Evolutionary conservation across 192 early-diverging fungal species (phyloP).

Genomic region (Mortierella hygrophila): DNA sequence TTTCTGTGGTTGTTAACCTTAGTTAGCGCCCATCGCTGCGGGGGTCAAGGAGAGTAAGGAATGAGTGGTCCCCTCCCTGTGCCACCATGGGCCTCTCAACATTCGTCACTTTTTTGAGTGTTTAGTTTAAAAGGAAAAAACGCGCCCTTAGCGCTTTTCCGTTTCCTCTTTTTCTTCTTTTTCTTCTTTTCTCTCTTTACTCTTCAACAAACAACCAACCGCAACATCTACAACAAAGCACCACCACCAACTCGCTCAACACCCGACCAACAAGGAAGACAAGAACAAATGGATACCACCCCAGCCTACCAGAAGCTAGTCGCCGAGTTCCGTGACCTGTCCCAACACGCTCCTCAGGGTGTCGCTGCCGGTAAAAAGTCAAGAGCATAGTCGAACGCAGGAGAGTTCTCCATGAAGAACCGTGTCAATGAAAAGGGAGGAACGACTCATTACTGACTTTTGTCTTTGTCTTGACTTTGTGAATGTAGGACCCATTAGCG

Average conservation of each 20-base stretch:
- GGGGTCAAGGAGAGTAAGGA: background rate
- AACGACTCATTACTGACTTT: background rate
- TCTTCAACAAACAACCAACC: background rate
- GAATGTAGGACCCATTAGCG: slow-evolving; percentile 76
- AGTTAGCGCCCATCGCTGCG: background rate
- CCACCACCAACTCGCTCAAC: background rate
- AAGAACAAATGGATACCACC: slow-evolving; percentile 20
- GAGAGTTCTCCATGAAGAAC: no score
- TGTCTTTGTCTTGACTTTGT: background rate
- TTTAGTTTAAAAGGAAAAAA: background rate
- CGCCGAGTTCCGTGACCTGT: slow-evolving; percentile 94
- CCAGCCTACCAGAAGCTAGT: slow-evolving; percentile 90
- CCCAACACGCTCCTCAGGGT: slow-evolving; percentile 90
- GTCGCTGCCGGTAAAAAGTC: slow-evolving; percentile 83
- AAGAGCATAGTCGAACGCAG: background rate
- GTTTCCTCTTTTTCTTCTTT: background rate
- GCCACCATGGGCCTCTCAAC: background rate
- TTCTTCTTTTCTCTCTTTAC: background rate
- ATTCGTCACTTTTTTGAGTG: background rate
- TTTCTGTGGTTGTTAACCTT: no score
- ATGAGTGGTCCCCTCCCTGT: background rate
- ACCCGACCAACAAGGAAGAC: background rate
- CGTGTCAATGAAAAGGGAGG: no score
- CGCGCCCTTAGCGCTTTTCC: background rate
- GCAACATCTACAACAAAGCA: background rate